Evolutionary conservation across 495 filamentous ascomycete genomes (phyloP).

Genomic region (Penicillium roqueforti): DNA sequence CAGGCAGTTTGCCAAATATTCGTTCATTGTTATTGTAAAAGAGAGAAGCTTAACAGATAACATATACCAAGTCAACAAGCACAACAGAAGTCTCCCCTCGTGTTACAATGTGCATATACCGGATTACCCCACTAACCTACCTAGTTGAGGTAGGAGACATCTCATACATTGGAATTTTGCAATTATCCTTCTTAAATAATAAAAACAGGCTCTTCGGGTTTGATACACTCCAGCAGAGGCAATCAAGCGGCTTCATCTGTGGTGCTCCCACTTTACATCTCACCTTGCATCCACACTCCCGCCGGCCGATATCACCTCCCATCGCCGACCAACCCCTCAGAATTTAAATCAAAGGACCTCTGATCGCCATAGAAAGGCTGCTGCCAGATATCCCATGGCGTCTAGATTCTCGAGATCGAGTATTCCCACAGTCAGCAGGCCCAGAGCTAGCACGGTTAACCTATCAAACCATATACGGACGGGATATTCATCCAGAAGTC

Average conservation of each 20-base stretch:
- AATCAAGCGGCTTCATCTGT: not conserved
- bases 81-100: not conserved
- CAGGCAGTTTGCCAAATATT: not conserved
- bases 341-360: conserved; percentile 31
- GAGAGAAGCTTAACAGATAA: not conserved
- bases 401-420: conserved; percentile 6
- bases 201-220: no score
- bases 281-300: conserved; percentile 17
- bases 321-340: conserved; percentile 19
- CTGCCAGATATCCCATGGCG: conserved; percentile 24
- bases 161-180: no score
- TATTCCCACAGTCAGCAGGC: conserved; percentile 27
- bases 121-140: no score
- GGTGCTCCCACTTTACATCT: conserved; percentile 22
- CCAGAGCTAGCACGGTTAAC: conserved; percentile 26
- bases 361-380: conserved; percentile 26
- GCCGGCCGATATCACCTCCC: conserved; percentile 21
- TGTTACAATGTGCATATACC: no score
- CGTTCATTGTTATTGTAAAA: not conserved
- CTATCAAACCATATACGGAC: conserved; percentile 25
- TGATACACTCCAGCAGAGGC: not conserved
- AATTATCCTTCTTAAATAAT: no score
- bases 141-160: no score
- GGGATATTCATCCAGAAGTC: conserved; percentile 17
- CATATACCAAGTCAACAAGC: not conserved